Conservation (phyloP, 2,329 filamentous ascomycete genomes). For the Aspergillus sclerotialis region DNA sequence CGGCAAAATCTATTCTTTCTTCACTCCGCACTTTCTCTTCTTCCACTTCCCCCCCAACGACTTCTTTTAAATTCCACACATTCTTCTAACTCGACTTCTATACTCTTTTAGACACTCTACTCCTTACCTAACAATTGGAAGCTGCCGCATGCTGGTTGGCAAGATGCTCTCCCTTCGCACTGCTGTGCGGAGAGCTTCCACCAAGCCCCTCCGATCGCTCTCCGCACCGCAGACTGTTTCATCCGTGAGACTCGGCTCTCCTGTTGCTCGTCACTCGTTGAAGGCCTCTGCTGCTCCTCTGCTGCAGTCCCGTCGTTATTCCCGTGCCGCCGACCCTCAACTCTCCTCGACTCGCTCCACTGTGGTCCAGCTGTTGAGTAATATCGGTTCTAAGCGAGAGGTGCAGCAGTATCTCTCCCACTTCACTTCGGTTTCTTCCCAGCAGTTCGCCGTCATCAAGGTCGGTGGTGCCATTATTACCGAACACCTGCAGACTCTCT, state of each 20-base stretch:
- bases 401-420: slow-evolving; percentile 96
- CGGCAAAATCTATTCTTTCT: slow-evolving; percentile 4
- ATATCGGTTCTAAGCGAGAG: slow-evolving; percentile 92
- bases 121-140: slow-evolving; percentile 17
- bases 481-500: slow-evolving; percentile 87
- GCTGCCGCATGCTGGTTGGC: slow-evolving; percentile 36
- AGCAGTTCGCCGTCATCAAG: slow-evolving; percentile 98
- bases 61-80: slow-evolving; percentile 4
- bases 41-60: slow-evolving; percentile 3
- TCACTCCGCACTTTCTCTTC: slow-evolving; percentile 3
- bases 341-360: slow-evolving; percentile 63
- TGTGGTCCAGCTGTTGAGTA: slow-evolving; percentile 85
- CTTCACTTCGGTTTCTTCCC: slow-evolving; percentile 91
- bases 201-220: slow-evolving; percentile 34
- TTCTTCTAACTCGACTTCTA: slow-evolving; percentile 1
- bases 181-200: slow-evolving; percentile 39
- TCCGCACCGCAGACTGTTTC: slow-evolving; percentile 30
- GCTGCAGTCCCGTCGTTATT: slow-evolving; percentile 36
- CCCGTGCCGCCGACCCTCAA: slow-evolving; percentile 42
- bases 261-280: slow-evolving; percentile 17
- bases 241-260: slow-evolving; percentile 19
- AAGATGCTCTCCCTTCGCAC: slow-evolving; percentile 39
- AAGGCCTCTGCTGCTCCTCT: slow-evolving; percentile 19
- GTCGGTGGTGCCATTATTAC: slow-evolving; percentile 94
- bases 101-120: slow-evolving; percentile 10